Evolutionary conservation across 805 yeast species (phyloP), one percentile per base, ranked within the genome.

Genomic region (Sugiyamaella boreocaroliniensis): DNA sequence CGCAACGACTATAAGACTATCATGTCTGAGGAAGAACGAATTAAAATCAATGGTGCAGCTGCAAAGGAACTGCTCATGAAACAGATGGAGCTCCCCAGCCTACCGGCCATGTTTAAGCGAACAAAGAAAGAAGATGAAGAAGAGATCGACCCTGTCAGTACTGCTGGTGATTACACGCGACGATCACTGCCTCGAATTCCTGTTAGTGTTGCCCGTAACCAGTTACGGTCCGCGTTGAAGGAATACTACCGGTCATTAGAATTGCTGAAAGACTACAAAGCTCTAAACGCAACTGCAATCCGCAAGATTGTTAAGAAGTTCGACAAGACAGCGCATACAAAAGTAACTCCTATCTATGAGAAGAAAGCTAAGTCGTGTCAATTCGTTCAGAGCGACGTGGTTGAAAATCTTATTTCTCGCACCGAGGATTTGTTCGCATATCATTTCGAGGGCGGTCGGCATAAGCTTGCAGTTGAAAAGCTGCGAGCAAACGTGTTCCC

Each of bases 271-370:
- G 83, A 87, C 0, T 93, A 82, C 66, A 76, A 87, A 58, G 73
- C 83, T 47, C 68, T 90, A 60, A 93, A 93, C 68, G 76, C 89
- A 29, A 89, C 96, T 0, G 99, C 95, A 0, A 81, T 90, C 62
- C 78, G 96, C 49, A 93, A 93, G 63, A 82, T 93, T 62, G 75
- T 89, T 54, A 93, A 93, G 64, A 93, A 93, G 67, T 90, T 81
- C 65, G 99, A 93, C 68, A 93, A 93, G 63, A 75, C 83, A 4
- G 75, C 83, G 1, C 64, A 71, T 11, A 71, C 79, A 9, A 59
- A 71, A 1, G 58, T 76, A 3, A 71, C 80, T 11, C 66, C 70
- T 0, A 56, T 65, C 2, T 88, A 81, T 63, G 75, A 83, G 81
- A 74, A 73, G 18, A 79, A 77, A 50, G 76, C 86, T 6, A 81